Evolutionary conservation across 2,329 filamentous ascomycete genomes (phyloP).

Genomic region (Lachnellula occidentalis): DNA sequence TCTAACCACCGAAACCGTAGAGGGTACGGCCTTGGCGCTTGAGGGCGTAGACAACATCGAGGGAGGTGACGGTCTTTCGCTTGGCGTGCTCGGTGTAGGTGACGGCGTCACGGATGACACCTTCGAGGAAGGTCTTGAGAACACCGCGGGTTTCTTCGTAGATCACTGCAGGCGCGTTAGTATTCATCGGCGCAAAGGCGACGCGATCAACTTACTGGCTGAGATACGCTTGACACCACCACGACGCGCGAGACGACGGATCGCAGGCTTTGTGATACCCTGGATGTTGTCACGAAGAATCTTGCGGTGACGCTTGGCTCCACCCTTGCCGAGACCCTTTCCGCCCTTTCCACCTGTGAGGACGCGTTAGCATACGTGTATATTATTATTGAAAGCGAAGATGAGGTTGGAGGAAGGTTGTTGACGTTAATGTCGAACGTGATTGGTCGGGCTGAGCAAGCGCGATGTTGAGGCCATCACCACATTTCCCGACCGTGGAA

Average conservation of each 20-base stretch:
- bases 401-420: not conserved
- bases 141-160: slow-evolving; percentile 66
- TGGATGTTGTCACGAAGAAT: slow-evolving; percentile 99
- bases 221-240: slow-evolving; percentile 99
- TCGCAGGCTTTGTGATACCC: slow-evolving; percentile 97
- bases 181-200: not conserved
- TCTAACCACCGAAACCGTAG: slow-evolving; percentile 62
- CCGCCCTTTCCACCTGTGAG: slow-evolving; percentile 53
- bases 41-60: slow-evolving; percentile 60
- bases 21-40: slow-evolving; percentile 63
- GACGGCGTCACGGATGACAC: slow-evolving; percentile 59
- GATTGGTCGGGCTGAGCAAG: slow-evolving; percentile 15
- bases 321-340: slow-evolving; percentile 96
- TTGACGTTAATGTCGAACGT: slow-evolving; percentile 7
- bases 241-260: slow-evolving; percentile 97
- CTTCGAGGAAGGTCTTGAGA: slow-evolving; percentile 78
- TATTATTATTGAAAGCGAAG: not conserved
- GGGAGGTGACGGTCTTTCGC: slow-evolving; percentile 66
- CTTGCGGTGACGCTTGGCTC: slow-evolving; percentile 98
- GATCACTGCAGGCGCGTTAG: slow-evolving; percentile 9
- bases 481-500: slow-evolving; percentile 26
- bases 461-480: slow-evolving; percentile 16
- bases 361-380: slow-evolving; percentile 18
- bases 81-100: slow-evolving; percentile 64
- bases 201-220: slow-evolving; percentile 56